These are phyloP conservation scores for Podospora didyma DNA, from an alignment of 495 filamentous ascomycete genomes.

Conservation along the genomic window DNA sequence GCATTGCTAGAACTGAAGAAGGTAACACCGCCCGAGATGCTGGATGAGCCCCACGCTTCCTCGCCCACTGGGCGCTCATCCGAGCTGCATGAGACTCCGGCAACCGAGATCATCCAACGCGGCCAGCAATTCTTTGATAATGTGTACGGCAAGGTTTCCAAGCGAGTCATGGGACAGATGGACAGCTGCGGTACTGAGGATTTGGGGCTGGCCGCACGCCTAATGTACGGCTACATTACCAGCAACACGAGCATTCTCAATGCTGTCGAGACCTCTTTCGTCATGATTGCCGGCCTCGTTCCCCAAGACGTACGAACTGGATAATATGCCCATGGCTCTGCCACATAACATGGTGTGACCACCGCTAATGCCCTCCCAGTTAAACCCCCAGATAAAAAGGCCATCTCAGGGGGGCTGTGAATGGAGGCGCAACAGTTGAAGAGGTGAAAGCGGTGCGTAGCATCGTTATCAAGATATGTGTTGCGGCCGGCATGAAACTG, in stretches of 20 bases:
- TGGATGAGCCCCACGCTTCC: constrained; percentile 37
- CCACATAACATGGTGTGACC: neutral
- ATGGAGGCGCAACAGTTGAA: constrained; percentile 49
- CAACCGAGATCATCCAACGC: constrained; percentile 38
- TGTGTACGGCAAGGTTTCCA: constrained; percentile 50
- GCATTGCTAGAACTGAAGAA: constrained; percentile 44
- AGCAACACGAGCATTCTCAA: constrained; percentile 46
- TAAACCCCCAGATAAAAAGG: constrained; percentile 56
- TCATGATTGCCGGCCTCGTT: constrained; percentile 53
- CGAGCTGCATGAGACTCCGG: constrained; percentile 33
- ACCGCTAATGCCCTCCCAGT: constrained; percentile 22
- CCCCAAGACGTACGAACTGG: constrained; percentile 44
- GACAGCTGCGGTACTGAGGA: constrained; percentile 52
- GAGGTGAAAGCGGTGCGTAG: constrained; percentile 50
- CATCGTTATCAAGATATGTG: constrained; percentile 45
- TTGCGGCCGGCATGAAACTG: constrained; percentile 43
- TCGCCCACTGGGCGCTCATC: constrained; percentile 39
- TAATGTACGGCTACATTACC: constrained; percentile 51
- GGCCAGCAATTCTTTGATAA: constrained; percentile 49
- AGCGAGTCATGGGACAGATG: constrained; percentile 51
- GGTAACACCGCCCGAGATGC: constrained; percentile 41
- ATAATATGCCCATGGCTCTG: too few relatives aligned
- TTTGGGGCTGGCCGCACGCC: constrained; percentile 44
- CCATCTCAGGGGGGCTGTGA: constrained; percentile 50
- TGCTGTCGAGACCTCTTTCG: constrained; percentile 46